Evolutionary conservation across 495 filamentous ascomycete genomes (phyloP).

Genomic region (Talaromyces wortmannii): DNA sequence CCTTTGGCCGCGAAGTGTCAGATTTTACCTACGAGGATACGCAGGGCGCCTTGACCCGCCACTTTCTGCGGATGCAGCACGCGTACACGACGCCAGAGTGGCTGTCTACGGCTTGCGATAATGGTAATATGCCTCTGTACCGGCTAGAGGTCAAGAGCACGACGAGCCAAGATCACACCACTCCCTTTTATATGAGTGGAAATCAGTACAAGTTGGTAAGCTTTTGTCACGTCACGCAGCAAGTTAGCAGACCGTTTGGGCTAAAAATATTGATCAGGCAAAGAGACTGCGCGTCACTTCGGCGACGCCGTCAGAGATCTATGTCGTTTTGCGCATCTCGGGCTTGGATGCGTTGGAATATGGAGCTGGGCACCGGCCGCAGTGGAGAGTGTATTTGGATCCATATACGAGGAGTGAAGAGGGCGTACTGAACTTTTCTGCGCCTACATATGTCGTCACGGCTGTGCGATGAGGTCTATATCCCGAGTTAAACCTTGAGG

Average conservation of each 20-base stretch:
- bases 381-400: constrained; percentile 1
- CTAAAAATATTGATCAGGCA: constrained; percentile 1
- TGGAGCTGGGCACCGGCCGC: constrained; percentile 1
- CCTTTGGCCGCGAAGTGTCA: neutral
- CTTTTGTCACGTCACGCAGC: neutral
- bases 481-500: too few species aligned
- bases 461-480: neutral
- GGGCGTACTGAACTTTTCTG: constrained; percentile 1
- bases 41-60: neutral
- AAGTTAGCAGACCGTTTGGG: neutral
- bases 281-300: constrained; percentile 1
- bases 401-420: neutral
- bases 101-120: neutral
- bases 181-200: constrained; percentile 2
- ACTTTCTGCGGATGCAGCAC: neutral
- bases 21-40: constrained; percentile 1
- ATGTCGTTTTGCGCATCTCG: constrained; percentile 1
- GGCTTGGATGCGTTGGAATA: neutral
- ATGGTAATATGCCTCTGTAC: constrained; percentile 1
- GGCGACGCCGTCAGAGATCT: neutral
- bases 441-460: neutral
- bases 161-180: neutral
- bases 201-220: constrained; percentile 1
- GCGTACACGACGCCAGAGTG: neutral
- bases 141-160: constrained; percentile 4